These are phyloP conservation scores for Phylloporus rhodoxanthus DNA, from an alignment of 768 basidiomycete genomes.

Conservation along the genomic window DNA sequence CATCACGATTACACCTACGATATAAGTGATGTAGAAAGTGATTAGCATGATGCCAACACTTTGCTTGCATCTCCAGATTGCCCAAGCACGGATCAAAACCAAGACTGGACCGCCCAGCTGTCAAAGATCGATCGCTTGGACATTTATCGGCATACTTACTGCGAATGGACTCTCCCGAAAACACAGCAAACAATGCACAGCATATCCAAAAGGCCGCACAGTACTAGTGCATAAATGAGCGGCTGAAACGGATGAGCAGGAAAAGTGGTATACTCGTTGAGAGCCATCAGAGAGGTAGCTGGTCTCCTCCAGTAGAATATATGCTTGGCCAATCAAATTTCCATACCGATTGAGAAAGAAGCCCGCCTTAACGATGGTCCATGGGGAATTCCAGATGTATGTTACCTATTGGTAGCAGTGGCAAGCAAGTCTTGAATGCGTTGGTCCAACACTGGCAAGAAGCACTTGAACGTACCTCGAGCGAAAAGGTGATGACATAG, in stretches of 20 bases:
- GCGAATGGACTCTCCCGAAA: not conserved
- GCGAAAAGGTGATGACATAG: conserved; percentile 8
- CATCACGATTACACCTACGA: not conserved
- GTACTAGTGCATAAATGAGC: not conserved
- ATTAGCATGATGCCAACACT: not conserved
- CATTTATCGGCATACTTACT: not conserved
- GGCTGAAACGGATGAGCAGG: not conserved
- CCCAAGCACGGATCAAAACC: conserved; percentile 3
- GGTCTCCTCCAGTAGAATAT: conserved; percentile 7
- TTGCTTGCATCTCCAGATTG: not conserved
- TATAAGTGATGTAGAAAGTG: not conserved
- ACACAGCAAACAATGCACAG: not conserved
- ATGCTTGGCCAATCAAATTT: conserved; percentile 5
- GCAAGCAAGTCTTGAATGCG: not conserved
- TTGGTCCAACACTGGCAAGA: not conserved
- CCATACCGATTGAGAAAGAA: conserved; percentile 13
- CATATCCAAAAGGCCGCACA: not conserved
- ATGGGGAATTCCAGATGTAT: conserved; percentile 4
- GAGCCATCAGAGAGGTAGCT: not conserved
- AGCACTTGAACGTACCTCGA: conserved; percentile 5
- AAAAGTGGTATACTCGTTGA: not conserved
- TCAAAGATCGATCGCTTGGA: no score
- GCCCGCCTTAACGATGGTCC: conserved; percentile 2
- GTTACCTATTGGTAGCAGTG: not conserved
- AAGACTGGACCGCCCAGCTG: not conserved